A percentile compares a stretch with the other conserved stretches of the same genome.
Evolutionary conservation across 2,329 filamentous ascomycete genomes (phyloP).

Genomic region (Colletotrichum lini): DNA sequence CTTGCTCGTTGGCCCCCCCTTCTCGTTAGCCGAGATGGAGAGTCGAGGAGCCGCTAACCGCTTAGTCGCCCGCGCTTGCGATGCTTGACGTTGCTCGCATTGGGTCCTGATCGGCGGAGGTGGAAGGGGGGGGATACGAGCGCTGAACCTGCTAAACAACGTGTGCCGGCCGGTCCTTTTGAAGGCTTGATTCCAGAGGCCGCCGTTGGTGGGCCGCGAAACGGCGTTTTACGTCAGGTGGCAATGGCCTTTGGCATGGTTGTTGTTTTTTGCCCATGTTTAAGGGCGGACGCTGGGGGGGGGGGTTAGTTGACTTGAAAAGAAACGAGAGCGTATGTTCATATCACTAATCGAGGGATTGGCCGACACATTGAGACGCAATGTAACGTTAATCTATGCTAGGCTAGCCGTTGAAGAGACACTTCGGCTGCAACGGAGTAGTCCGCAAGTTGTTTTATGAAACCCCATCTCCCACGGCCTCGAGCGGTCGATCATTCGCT

Average conservation of each 20-base stretch:
- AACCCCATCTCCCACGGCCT: neutral
- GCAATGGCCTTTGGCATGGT: neutral
- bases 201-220: neutral
- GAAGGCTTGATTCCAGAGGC: too few species aligned
- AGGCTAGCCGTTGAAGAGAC: conserved; percentile 26
- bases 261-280: too few species aligned
- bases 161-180: too few species aligned
- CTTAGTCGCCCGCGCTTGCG: conserved; percentile 22
- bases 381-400: conserved; percentile 34
- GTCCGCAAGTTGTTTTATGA: neutral
- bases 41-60: conserved; percentile 30
- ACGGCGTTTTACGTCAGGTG: conserved; percentile 8
- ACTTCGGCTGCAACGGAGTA: neutral
- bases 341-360: neutral
- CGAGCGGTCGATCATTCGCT: too few species aligned
- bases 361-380: conserved; percentile 2
- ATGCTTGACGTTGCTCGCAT: neutral
- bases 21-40: conserved; percentile 20
- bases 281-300: too few species aligned
- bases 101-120: neutral
- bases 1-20: neutral
- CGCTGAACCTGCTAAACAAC: too few species aligned
- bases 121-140: neutral
- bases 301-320: too few species aligned
- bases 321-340: too few species aligned